Conservation (phyloP, 148 eudicot genomes). For the Chenopodium berlandieri region DNA sequence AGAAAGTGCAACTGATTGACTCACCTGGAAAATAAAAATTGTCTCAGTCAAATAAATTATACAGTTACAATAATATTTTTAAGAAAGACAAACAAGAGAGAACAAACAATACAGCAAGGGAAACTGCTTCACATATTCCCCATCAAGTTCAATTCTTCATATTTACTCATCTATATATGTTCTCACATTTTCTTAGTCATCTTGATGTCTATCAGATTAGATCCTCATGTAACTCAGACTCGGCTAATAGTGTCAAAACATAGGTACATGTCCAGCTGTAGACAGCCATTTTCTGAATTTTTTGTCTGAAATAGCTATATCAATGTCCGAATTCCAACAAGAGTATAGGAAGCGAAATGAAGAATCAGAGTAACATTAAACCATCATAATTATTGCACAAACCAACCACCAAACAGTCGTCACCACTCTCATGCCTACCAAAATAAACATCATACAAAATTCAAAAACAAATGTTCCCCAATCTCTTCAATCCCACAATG, state of each 20-base stretch:
- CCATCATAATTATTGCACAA: background rate
- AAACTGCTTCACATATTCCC: background rate
- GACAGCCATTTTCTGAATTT: too few species aligned
- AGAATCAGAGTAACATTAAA: background rate
- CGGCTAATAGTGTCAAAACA: too few species aligned
- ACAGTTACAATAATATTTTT: background rate
- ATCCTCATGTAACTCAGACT: background rate
- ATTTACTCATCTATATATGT: background rate
- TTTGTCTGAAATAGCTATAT: too few species aligned
- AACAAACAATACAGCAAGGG: background rate
- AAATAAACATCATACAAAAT: too few species aligned
- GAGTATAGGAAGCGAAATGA: too few species aligned
- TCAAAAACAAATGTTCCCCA: background rate
- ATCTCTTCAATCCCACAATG: background rate
- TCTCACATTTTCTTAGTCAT: background rate
- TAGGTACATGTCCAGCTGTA: too few species aligned
- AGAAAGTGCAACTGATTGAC: conserved; percentile 50
- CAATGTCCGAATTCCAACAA: too few species aligned
- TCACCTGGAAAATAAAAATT: conserved; percentile 38
- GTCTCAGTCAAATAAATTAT: background rate
- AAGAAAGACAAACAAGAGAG: background rate
- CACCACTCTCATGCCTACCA: background rate
- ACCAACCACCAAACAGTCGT: background rate
- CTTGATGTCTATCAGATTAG: background rate
- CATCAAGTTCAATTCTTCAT: background rate